Percentiles rank a stretch among this genome's conserved stretches.
Conservation (phyloP, 2,329 filamentous ascomycete genomes). For the Fusarium sp. region DNA sequence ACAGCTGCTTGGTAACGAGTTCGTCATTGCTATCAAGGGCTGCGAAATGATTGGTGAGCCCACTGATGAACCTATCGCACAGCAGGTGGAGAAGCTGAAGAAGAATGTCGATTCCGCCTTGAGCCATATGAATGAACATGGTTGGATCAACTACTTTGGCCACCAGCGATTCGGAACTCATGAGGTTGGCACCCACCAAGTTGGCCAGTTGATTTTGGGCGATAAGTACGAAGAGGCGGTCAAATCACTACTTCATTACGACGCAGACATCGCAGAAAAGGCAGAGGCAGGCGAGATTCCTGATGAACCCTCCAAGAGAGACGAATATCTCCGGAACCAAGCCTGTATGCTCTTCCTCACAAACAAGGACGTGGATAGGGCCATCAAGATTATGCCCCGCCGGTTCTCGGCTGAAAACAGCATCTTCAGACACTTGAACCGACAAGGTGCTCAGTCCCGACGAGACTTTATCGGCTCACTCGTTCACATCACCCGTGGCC, state of each 20-base stretch:
- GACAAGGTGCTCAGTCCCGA: conserved; percentile 61
- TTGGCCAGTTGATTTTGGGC: conserved; percentile 88
- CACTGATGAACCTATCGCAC: conserved; percentile 42
- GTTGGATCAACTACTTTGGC: conserved; percentile 98
- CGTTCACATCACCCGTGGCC: conserved; percentile 82
- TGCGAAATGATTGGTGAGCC: conserved; percentile 72
- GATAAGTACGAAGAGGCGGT: conserved; percentile 87
- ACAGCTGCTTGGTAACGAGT: conserved; percentile 90
- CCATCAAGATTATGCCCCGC: conserved; percentile 79
- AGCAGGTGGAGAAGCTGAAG: conserved; percentile 53
- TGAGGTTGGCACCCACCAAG: conserved; percentile 84
- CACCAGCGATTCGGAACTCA: conserved; percentile 97
- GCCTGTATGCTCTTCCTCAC: conserved; percentile 83
- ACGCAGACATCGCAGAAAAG: conserved; percentile 69
- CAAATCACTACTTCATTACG: conserved; percentile 82
- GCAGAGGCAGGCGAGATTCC: conserved; percentile 57
- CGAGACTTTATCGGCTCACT: conserved; percentile 87
- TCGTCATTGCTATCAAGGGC: conserved; percentile 91
- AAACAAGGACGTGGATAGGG: conserved; percentile 70
- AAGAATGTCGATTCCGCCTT: conserved; percentile 71
- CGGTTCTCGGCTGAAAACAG: conserved; percentile 86
- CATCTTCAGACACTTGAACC: conserved; percentile 83
- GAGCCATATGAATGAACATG: conserved; percentile 76
- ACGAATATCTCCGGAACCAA: conserved; percentile 84
- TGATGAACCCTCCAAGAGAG: conserved; percentile 71